Percentiles rank a stretch among this genome's conserved stretches.
Conservation (phyloP, 495 filamentous ascomycete genomes). For the Ramalina intermedia region DNA sequence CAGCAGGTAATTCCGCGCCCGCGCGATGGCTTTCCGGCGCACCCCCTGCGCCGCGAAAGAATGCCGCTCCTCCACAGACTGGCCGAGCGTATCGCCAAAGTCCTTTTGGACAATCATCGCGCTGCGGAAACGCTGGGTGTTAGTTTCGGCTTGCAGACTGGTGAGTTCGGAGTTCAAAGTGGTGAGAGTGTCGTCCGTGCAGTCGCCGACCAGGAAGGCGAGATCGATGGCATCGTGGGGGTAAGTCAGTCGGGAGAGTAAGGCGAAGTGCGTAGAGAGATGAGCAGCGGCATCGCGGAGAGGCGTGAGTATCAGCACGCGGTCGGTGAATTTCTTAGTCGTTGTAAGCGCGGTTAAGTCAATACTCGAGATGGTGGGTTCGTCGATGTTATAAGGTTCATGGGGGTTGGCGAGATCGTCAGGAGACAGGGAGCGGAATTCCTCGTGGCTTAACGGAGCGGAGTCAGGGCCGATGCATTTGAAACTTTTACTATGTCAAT, state of each 20-base stretch:
- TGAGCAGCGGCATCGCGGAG: conserved; percentile 58
- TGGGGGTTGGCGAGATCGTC: conserved; percentile 7
- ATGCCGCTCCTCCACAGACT: conserved; percentile 56
- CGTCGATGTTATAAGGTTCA: conserved; percentile 6
- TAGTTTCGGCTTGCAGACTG: conserved; percentile 50
- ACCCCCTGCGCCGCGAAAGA: conserved; percentile 59
- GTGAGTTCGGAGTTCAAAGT: conserved; percentile 51
- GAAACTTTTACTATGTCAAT: background rate
- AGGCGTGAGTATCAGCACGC: conserved; percentile 55
- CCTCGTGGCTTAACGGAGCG: background rate
- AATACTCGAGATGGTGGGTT: conserved; percentile 6
- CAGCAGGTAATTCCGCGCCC: conserved; percentile 63
- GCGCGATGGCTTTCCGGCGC: conserved; percentile 59
- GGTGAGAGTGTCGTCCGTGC: conserved; percentile 57
- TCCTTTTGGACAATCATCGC: conserved; percentile 58
- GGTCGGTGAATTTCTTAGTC: conserved; percentile 2
- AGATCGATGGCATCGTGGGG: conserved; percentile 71
- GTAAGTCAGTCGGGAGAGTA: conserved; percentile 59
- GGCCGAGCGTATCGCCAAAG: conserved; percentile 46
- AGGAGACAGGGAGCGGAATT: background rate
- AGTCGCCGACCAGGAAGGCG: conserved; percentile 65
- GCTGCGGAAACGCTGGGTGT: conserved; percentile 49
- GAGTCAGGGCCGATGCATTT: background rate
- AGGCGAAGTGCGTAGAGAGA: conserved; percentile 59
- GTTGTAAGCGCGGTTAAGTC: conserved; percentile 2